phyloP scores from a whole-genome alignment of 2,329 filamentous ascomycete species.

The Aspergillus luchuensis region DNA sequence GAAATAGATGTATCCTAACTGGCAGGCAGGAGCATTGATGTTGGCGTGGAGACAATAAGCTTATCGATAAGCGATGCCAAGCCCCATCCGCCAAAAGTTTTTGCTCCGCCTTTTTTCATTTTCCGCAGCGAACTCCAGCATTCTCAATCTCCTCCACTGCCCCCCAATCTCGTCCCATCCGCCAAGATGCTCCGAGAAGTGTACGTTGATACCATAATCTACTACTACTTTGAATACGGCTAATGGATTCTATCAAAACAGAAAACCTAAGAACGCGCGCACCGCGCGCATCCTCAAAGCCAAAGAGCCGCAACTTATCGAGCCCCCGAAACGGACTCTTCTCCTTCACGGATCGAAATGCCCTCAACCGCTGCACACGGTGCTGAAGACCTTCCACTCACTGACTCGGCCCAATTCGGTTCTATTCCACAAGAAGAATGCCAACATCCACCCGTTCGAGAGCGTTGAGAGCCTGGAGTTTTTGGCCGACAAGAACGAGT shows the following conservation, averaged over 20 bases:
- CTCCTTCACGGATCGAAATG: slow-evolving; percentile 86
- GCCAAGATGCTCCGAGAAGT: slow-evolving; percentile 48
- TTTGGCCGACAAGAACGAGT: slow-evolving; percentile 95
- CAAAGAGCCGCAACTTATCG: slow-evolving; percentile 81
- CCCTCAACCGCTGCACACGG: slow-evolving; percentile 78
- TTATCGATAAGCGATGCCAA: slow-evolving; percentile 45
- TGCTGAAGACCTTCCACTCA: slow-evolving; percentile 79
- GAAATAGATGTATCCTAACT: too few species aligned
- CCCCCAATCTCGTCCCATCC: neutral
- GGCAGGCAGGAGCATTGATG: neutral
- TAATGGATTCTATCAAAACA: slow-evolving; percentile 28
- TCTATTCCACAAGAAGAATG: slow-evolving; percentile 97
- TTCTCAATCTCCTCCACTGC: neutral
- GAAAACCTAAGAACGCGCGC: slow-evolving; percentile 77
- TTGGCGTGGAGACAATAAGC: slow-evolving; percentile 16
- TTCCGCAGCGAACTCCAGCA: slow-evolving; percentile 17
- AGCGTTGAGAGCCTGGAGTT: slow-evolving; percentile 87
- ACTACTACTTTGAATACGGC: neutral
- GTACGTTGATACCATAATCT: slow-evolving; percentile 29
- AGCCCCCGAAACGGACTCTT: slow-evolving; percentile 87
- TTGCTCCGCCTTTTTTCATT: slow-evolving; percentile 33
- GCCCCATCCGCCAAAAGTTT: slow-evolving; percentile 41
- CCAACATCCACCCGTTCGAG: slow-evolving; percentile 86
- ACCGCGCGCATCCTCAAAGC: slow-evolving; percentile 94
- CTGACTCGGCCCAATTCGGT: slow-evolving; percentile 82